Evolutionary conservation across 2,329 filamentous ascomycete species (phyloP), one percentile per base, ranked within the genome.

Genomic region (Ramularia endophylla): DNA sequence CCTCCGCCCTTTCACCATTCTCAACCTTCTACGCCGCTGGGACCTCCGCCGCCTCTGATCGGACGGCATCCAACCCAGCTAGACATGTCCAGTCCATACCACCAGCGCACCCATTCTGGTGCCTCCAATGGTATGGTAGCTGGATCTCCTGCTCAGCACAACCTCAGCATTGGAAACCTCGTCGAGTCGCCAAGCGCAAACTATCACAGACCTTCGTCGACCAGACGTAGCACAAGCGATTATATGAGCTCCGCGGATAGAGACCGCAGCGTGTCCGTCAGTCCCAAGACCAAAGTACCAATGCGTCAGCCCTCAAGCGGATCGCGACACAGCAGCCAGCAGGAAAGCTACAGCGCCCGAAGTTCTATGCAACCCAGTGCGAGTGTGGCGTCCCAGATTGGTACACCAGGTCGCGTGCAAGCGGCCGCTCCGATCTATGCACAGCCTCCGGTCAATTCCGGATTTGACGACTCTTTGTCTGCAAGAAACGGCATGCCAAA

Each of bases 221-320:
- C 52, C 16, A 41, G 46, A 17, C 52, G 53, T 13, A 48, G 51
- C 25, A 51, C 52, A 13, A 57, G 56, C 32, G 58, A 62, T 15
- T 57, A 66, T 31, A 68, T 73, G 43, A 73, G 74, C 31, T 71
- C 73, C 36, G 73, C 73, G 49, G 82, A 87, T 41, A 76, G 83
- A 55, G 84, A 85, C 47, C 71, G 75, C 36, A 86, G 81, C 59
- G 63, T 83, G 39, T 89, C 84, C 57, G 78, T 90, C 37, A 90
- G 85, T 60, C 86, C 87, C 20, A 88, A 87, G 65, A 87, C 85
- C 27, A 61, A 60, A 31, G 44, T 60, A 4, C 54, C 53, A 12
- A 55, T 56, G 18, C 54, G 57, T 2, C 41, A 51, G 13, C 52
- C 56, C 35, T 60, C 57, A 22, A 46, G 51, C 34, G 50, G 47